Percentiles rank a stretch among this genome's conserved stretches.
phyloP scores from a whole-genome alignment of 768 basidiomycete species.

The Suillus decipiens region DNA sequence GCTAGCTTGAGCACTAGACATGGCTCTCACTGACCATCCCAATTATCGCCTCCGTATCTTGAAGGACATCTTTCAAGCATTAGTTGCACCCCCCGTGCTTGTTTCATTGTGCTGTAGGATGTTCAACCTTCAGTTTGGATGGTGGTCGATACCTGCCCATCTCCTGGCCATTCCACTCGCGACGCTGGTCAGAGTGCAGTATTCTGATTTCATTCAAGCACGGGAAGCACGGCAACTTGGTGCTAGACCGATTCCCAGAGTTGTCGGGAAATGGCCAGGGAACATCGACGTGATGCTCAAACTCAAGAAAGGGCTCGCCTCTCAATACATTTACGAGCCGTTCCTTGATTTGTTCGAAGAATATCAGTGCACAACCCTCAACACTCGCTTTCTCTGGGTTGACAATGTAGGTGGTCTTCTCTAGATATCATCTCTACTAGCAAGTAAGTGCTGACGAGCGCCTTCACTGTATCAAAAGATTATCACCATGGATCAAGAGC shows the following conservation, averaged over 20 bases:
- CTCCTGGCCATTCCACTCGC: slow-evolving; percentile 44
- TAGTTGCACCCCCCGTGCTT: slow-evolving; percentile 43
- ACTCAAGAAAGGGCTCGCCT: slow-evolving; percentile 56
- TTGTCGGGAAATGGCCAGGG: slow-evolving; percentile 76
- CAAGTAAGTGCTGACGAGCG: not conserved
- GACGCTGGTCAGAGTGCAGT: slow-evolving; percentile 36
- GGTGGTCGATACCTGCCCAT: slow-evolving; percentile 39
- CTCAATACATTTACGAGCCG: slow-evolving; percentile 61
- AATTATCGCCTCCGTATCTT: slow-evolving; percentile 53
- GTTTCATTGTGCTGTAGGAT: slow-evolving; percentile 35
- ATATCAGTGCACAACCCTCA: slow-evolving; percentile 70
- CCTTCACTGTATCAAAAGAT: slow-evolving; percentile 43
- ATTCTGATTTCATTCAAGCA: slow-evolving; percentile 38
- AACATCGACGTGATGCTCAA: slow-evolving; percentile 68
- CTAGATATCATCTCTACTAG: not conserved
- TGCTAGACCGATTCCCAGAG: slow-evolving; percentile 54
- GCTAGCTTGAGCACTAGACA: not conserved
- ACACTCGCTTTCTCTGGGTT: slow-evolving; percentile 66
- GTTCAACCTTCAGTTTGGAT: slow-evolving; percentile 35
- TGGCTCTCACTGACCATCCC: slow-evolving; percentile 10
- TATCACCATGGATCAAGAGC: slow-evolving; percentile 74
- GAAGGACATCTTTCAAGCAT: slow-evolving; percentile 43
- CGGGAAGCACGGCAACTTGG: slow-evolving; percentile 49
- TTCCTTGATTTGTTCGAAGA: slow-evolving; percentile 69
- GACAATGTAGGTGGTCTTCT: slow-evolving; percentile 53